Evolutionary conservation across 495 filamentous ascomycete species (phyloP), one percentile per base, ranked within the genome.

Genomic region (Aspergillus panamensis): DNA sequence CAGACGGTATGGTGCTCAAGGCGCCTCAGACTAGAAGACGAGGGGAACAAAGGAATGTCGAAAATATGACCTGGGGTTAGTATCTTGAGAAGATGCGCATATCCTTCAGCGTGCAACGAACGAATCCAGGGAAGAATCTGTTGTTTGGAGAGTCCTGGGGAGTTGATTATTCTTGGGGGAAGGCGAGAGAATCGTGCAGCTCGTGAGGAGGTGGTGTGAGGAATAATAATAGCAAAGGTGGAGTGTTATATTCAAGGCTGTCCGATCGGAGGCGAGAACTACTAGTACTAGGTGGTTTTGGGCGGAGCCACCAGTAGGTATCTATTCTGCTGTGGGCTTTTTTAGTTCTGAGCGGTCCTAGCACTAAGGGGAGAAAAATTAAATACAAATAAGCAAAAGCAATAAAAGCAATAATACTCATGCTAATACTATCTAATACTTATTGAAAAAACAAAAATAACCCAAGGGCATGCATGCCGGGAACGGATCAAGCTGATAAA

Each of bases 171-270:
- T 5, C 2, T 5, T 25, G 25, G 25, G 25, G 25, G 25, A 25
- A 5, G 25, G 25, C 25, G 25, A 25, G 25, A 25, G 25, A 25
- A 25, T 25, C 25, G 25, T 25, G 25, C 25, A 25, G 25, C 25
- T 5, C 10, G 55, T 45, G 40, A 56, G 33, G 48, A 59, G 47
- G 21, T 39, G 35, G 44, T 21, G 48, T 33, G 40, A 39, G 33
- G 19, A 51, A 49, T 50, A 35, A 49, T 50, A 35, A 49, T 17
- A 2, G 25, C 25, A 5, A 25, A 25, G n/a, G 35, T 50, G 32
- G 49, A 57, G 50, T 33, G 62, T 59, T 64, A 64, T 62, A 65
- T 55, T 60, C 58, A 58, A 58, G 20, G n/a, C n/a, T n/a, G n/a
- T 42, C 59, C 59, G 59, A 65, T 60, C 62, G 62, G 62, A 60